Evolutionary conservation across 306 rosid species (phyloP).

Genomic region (Dalbergia oliveri): DNA sequence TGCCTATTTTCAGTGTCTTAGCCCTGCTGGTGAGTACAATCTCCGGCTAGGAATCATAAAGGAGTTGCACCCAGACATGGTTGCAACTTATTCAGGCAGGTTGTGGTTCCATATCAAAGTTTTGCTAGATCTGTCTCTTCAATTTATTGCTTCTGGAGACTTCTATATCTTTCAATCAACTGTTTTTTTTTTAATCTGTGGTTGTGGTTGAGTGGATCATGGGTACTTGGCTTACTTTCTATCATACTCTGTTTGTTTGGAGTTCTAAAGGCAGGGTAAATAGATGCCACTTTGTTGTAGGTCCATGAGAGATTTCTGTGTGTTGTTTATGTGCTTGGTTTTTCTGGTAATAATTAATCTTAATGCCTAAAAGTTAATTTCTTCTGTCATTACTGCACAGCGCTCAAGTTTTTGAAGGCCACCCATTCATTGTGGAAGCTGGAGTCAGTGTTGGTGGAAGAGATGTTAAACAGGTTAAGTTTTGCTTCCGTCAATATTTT

Average conservation of each 20-base stretch:
- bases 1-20: conserved; percentile 78
- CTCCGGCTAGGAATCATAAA: conserved; percentile 95
- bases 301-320: conserved; percentile 26
- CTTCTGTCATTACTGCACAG: conserved; percentile 54
- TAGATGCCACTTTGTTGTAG: conserved; percentile 24
- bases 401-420: conserved; percentile 97
- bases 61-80: conserved; percentile 99
- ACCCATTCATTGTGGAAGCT: conserved; percentile 97
- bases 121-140: conserved; percentile 44
- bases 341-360: conserved; percentile 37
- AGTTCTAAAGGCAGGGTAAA: conserved; percentile 10
- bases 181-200: conserved; percentile 33
- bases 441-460: conserved; percentile 97
- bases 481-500: conserved; percentile 36
- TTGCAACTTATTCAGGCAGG: conserved; percentile 99
- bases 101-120: conserved; percentile 53
- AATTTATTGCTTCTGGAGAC: conserved; percentile 32
- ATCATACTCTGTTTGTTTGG: conserved; percentile 10
- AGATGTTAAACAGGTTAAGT: conserved; percentile 87
- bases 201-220: conserved; percentile 30
- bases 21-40: conserved; percentile 99
- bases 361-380: conserved; percentile 24
- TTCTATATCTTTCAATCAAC: conserved; percentile 19
- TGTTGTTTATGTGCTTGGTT: conserved; percentile 24
- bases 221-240: conserved; percentile 28